phyloP scores from a whole-genome alignment of 345 rosid genomes.

The Acer yangbiense region DNA sequence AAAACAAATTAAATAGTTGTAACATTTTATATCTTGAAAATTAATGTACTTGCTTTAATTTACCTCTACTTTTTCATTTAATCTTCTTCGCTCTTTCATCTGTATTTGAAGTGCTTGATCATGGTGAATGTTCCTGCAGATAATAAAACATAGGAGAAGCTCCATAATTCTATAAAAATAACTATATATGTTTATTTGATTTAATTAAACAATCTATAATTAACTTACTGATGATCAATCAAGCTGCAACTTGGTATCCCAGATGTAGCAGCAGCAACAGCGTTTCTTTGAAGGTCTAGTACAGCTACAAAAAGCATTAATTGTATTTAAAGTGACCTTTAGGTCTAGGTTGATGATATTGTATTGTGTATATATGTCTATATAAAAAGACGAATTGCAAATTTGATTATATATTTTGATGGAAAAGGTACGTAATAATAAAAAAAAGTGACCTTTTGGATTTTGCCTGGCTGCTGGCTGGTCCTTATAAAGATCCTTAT shows the following conservation, averaged over 20 bases:
- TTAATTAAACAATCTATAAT: not conserved
- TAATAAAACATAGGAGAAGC: not conserved
- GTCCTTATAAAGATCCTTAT: conserved; percentile 12
- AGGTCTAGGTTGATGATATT: not conserved
- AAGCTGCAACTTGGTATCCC: not conserved
- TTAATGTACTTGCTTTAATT: not conserved
- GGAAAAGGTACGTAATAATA: not conserved
- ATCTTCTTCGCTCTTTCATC: conserved; percentile 32
- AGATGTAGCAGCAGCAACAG: not conserved
- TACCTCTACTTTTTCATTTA: conserved; percentile 42
- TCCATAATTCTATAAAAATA: not conserved
- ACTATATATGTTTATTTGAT: not conserved
- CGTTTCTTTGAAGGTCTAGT: not conserved
- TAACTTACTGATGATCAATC: not conserved
- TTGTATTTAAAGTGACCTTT: not conserved
- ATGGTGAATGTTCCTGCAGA: conserved; percentile 18
- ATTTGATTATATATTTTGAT: not conserved
- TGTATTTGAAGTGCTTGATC: conserved; percentile 34
- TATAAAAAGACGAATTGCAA: conserved; percentile 4
- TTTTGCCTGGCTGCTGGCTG: not conserved
- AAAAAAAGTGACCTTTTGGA: not conserved
- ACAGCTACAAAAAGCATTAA: not conserved
- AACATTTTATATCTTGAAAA: not conserved
- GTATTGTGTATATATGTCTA: too few relatives aligned
- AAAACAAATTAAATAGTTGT: not conserved